phyloP scores from a whole-genome alignment of 495 filamentous ascomycete genomes.

The Daldinia bambusicola region DNA sequence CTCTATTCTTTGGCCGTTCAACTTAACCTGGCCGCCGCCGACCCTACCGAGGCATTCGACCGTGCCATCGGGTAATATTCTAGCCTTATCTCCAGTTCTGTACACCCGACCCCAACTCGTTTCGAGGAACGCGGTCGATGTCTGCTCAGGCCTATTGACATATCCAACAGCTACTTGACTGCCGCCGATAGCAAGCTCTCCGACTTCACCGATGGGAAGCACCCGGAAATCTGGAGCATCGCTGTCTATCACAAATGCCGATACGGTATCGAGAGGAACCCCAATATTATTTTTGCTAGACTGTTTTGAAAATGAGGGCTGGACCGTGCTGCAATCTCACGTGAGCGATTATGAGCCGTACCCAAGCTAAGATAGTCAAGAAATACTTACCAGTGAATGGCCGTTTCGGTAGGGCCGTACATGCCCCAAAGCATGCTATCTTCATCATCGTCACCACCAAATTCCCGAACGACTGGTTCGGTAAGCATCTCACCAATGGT shows the following conservation, averaged over 20 bases:
- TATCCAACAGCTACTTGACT: slow-evolving; percentile 82
- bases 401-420: slow-evolving; percentile 89
- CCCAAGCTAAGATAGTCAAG: not conserved
- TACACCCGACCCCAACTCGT: slow-evolving; percentile 72
- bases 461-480: slow-evolving; percentile 74
- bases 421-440: slow-evolving; percentile 76
- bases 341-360: slow-evolving; percentile 5
- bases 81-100: slow-evolving; percentile 85
- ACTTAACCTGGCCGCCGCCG: slow-evolving; percentile 79
- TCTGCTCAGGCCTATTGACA: slow-evolving; percentile 83
- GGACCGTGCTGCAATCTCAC: slow-evolving; percentile 50
- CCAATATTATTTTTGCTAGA: slow-evolving; percentile 75
- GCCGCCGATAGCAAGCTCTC: slow-evolving; percentile 87
- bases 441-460: slow-evolving; percentile 61
- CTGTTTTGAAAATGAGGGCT: slow-evolving; percentile 48
- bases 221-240: slow-evolving; percentile 53
- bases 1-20: slow-evolving; percentile 83
- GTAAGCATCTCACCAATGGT: slow-evolving; percentile 93
- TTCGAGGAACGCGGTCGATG: slow-evolving; percentile 70
- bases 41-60: slow-evolving; percentile 88
- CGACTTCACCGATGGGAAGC: slow-evolving; percentile 72
- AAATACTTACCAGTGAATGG: slow-evolving; percentile 70
- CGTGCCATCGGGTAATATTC: slow-evolving; percentile 71
- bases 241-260: slow-evolving; percentile 69
- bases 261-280: slow-evolving; percentile 77